A percentile compares a stretch with the other conserved stretches of the same genome.
Evolutionary conservation across 768 basidiomycete species (phyloP).

Genomic region (Podaxis sp.): DNA sequence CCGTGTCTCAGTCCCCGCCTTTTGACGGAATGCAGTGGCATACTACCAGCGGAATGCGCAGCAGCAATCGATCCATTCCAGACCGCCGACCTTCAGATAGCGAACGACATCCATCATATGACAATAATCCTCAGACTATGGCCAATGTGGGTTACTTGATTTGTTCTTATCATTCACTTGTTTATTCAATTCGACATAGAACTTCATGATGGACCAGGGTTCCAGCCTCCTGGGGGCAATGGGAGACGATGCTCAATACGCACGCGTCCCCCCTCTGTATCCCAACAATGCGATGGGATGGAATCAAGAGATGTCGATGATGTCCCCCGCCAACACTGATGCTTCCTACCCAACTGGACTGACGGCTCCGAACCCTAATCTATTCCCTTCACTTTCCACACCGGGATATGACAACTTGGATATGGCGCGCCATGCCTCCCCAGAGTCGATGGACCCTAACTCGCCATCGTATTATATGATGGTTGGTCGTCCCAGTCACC

Average conservation of each 20-base stretch:
- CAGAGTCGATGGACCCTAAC: conserved; percentile 38
- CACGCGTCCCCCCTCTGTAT: conserved; percentile 18
- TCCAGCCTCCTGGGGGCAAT: conserved; percentile 63
- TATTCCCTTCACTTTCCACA: conserved; percentile 18
- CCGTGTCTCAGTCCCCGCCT: conserved; percentile 27
- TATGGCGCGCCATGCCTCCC: conserved; percentile 33
- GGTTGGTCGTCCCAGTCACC: background rate
- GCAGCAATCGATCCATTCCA: conserved; percentile 28
- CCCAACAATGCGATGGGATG: conserved; percentile 10
- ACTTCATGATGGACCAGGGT: conserved; percentile 10
- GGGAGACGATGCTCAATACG: conserved; percentile 38
- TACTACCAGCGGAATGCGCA: conserved; percentile 25
- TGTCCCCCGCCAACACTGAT: background rate
- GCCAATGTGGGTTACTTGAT: conserved; percentile 33
- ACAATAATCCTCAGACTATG: conserved; percentile 21
- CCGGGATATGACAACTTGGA: conserved; percentile 22
- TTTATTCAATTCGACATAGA: background rate
- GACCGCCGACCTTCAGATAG: conserved; percentile 39
- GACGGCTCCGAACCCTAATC: conserved; percentile 19
- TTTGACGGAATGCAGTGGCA: conserved; percentile 32
- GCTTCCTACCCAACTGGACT: conserved; percentile 17
- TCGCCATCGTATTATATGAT: conserved; percentile 22
- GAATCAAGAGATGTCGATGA: conserved; percentile 14
- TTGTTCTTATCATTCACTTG: conserved; percentile 6
- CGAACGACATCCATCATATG: conserved; percentile 32